These are phyloP conservation scores for Lecanoromycetidae sp. DNA, from an alignment of 2,329 filamentous ascomycete species.

Conservation along the genomic window DNA sequence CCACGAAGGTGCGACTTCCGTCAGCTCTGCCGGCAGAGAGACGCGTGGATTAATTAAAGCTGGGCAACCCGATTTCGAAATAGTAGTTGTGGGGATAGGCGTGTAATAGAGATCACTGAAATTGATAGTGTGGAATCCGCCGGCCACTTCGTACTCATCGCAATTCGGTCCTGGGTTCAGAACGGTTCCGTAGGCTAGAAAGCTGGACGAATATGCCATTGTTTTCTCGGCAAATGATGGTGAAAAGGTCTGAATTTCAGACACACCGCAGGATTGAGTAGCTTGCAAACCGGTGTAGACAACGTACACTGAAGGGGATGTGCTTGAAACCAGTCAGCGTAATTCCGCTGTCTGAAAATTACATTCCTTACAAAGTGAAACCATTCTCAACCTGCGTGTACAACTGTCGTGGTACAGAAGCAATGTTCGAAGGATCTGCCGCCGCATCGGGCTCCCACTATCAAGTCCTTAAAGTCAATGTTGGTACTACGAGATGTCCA, in stretches of 20 bases:
- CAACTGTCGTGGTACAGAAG: background rate
- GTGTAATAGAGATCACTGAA: slow-evolving; percentile 12
- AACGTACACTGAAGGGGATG: slow-evolving; percentile 15
- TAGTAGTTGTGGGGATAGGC: slow-evolving; percentile 7
- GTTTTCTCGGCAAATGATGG: slow-evolving; percentile 11
- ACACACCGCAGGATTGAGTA: slow-evolving; percentile 1
- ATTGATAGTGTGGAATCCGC: slow-evolving; percentile 11
- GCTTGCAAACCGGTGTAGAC: slow-evolving; percentile 12
- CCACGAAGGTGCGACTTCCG: slow-evolving; percentile 5
- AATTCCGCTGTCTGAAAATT: background rate
- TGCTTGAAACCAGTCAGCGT: slow-evolving; percentile 3
- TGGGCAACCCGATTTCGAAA: slow-evolving; percentile 7
- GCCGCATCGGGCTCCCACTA: slow-evolving; percentile 6
- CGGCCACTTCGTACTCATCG: background rate
- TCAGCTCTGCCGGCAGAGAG: slow-evolving; percentile 8
- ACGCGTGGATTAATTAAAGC: slow-evolving; percentile 11
- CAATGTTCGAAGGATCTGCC: background rate
- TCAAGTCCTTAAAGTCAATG: background rate
- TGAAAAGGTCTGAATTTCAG: slow-evolving; percentile 1
- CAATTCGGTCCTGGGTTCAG: background rate
- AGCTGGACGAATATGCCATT: slow-evolving; percentile 8
- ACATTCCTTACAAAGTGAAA: slow-evolving; percentile 13
- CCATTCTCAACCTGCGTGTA: slow-evolving; percentile 11
- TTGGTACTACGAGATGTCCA: background rate
- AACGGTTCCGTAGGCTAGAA: slow-evolving; percentile 12